These are phyloP conservation scores for Boletus pseudopeckii DNA, from an alignment of 768 basidiomycete genomes.

Conservation along the genomic window DNA sequence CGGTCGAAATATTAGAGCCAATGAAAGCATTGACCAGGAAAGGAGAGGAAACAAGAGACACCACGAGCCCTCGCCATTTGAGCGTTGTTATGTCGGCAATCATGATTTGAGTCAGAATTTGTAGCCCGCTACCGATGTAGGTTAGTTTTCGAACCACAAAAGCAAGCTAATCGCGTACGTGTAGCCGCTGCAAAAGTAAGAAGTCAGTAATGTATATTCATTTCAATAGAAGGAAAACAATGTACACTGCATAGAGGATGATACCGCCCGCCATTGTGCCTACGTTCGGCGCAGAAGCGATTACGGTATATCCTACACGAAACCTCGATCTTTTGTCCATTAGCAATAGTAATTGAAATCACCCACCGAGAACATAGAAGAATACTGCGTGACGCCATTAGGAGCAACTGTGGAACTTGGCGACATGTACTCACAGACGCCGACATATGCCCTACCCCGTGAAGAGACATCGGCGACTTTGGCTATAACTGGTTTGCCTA, in stretches of 20 bases:
- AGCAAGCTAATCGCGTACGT: slow-evolving; percentile 38
- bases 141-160: not conserved
- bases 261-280: slow-evolving; percentile 51
- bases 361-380: slow-evolving; percentile 57
- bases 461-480: slow-evolving; percentile 72
- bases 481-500: slow-evolving; percentile 67
- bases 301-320: slow-evolving; percentile 45
- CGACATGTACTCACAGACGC: slow-evolving; percentile 47
- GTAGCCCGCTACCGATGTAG: slow-evolving; percentile 43
- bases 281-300: slow-evolving; percentile 47
- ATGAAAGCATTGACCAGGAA: slow-evolving; percentile 64
- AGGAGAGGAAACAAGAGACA: slow-evolving; percentile 44
- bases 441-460: slow-evolving; percentile 57
- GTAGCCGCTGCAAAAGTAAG: slow-evolving; percentile 46
- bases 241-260: slow-evolving; percentile 54
- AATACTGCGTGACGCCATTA: slow-evolving; percentile 34
- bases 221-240: not conserved
- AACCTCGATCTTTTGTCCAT: not conserved
- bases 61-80: slow-evolving; percentile 53
- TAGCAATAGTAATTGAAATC: not conserved
- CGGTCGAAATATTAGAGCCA: slow-evolving; percentile 57
- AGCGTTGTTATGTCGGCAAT: slow-evolving; percentile 61
- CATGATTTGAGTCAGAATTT: slow-evolving; percentile 61
- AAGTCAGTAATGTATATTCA: slow-evolving; percentile 20
- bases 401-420: not conserved